Conservation (phyloP, 2,329 filamentous ascomycete genomes). For the Aspergillus proliferans region DNA sequence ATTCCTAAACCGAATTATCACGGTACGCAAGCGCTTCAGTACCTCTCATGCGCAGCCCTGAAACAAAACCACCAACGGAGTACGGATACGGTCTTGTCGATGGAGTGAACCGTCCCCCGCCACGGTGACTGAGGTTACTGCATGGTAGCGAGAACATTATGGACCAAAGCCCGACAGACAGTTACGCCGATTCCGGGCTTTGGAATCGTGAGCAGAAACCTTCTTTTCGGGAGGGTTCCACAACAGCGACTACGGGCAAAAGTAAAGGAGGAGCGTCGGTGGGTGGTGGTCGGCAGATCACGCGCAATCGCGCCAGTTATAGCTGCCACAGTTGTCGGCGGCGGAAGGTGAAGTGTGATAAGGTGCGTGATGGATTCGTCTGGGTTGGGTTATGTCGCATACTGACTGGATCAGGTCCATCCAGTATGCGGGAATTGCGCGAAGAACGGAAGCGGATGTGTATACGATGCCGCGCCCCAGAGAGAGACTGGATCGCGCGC, state of each 20-base stretch:
- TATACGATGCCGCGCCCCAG: conserved; percentile 33
- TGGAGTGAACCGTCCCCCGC: conserved; percentile 15
- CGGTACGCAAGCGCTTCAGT: no score
- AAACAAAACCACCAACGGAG: background rate
- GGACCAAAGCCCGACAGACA: conserved; percentile 14
- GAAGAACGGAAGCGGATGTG: conserved; percentile 39
- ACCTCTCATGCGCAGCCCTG: no score
- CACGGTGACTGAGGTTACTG: conserved; percentile 12
- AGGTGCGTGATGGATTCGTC: conserved; percentile 17
- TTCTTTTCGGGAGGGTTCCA: conserved; percentile 4
- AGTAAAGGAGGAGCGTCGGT: conserved; percentile 11
- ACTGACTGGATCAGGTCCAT: conserved; percentile 27
- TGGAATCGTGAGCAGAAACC: conserved; percentile 2
- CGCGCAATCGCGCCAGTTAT: conserved; percentile 42
- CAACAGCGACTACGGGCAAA: conserved; percentile 4
- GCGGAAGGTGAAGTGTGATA: conserved; percentile 45
- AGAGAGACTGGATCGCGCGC: conserved; percentile 14
- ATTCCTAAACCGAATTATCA: no score
- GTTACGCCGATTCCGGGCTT: conserved; percentile 8
- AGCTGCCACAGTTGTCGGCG: conserved; percentile 42
- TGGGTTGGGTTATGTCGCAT: background rate
- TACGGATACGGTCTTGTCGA: conserved; percentile 4
- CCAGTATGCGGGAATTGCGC: conserved; percentile 41
- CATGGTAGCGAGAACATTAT: conserved; percentile 13
- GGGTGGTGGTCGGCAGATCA: conserved; percentile 37